Evolutionary conservation across 1,284 basidiomycete genomes (phyloP).

Genomic region (Anthracocystis setariae): DNA sequence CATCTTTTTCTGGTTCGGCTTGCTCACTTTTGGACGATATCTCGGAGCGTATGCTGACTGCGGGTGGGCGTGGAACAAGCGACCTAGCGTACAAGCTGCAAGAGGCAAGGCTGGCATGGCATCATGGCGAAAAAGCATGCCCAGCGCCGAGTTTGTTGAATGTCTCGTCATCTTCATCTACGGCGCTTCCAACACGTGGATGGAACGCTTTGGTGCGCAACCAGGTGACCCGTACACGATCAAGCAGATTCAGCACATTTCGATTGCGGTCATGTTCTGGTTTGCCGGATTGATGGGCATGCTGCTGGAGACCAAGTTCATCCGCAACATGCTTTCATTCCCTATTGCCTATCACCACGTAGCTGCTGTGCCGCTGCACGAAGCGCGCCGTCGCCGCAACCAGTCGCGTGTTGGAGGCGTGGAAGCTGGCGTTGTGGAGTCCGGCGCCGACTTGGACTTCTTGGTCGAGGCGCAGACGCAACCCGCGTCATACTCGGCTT

Average conservation of each 20-base stretch:
- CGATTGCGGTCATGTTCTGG: constrained; percentile 95
- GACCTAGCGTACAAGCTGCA: constrained; percentile 26
- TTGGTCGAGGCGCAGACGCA: constrained; percentile 47
- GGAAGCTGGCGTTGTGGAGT: neutral
- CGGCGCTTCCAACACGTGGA: constrained; percentile 92
- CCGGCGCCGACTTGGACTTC: constrained; percentile 24
- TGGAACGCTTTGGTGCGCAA: constrained; percentile 86
- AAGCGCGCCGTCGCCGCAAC: constrained; percentile 14
- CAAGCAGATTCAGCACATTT: constrained; percentile 93
- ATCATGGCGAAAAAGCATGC: constrained; percentile 49
- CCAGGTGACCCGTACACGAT: constrained; percentile 86
- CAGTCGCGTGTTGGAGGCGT: neutral
- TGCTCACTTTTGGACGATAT: constrained; percentile 88
- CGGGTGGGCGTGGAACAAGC: constrained; percentile 93
- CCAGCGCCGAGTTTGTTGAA: constrained; percentile 83
- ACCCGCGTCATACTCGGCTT: constrained; percentile 73
- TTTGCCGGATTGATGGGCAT: constrained; percentile 90
- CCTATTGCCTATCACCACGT: constrained; percentile 40
- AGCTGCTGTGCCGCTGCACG: constrained; percentile 23
- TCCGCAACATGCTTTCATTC: constrained; percentile 54
- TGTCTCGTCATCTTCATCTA: constrained; percentile 87
- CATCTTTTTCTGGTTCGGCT: constrained; percentile 74
- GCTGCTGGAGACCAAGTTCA: constrained; percentile 80
- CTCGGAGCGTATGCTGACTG: constrained; percentile 86
- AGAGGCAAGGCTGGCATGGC: constrained; percentile 26